phyloP scores from a whole-genome alignment of 345 rosid species.

The Triadica sebifera region DNA sequence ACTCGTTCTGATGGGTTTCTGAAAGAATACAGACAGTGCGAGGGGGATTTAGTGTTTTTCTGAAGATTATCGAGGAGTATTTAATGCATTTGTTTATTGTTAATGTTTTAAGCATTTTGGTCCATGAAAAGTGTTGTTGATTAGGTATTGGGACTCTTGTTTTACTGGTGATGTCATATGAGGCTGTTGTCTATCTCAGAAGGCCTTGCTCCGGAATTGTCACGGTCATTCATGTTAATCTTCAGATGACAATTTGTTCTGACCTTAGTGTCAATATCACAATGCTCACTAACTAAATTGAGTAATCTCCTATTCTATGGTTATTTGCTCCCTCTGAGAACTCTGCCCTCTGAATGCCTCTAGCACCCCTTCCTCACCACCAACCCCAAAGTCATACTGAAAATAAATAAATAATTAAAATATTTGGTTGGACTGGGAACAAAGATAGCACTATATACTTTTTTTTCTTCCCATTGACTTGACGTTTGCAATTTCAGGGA shows the following conservation, averaged over 20 bases:
- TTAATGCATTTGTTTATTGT: too few species aligned
- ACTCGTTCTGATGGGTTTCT: neutral
- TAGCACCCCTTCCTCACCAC: neutral
- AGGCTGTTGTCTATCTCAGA: neutral
- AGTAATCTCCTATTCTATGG: neutral
- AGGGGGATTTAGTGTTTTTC: neutral
- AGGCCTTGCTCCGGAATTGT: neutral
- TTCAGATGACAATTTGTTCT: neutral
- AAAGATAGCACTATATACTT: neutral
- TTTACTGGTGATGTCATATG: neutral
- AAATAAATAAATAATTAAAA: neutral
- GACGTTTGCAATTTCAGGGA: conserved; percentile 44
- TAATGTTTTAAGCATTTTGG: neutral
- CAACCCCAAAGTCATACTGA: neutral
- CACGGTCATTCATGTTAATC: neutral
- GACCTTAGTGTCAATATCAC: too few species aligned
- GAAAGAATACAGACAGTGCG: neutral
- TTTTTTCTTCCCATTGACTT: neutral
- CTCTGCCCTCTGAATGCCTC: neutral
- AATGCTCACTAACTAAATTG: too few species aligned
- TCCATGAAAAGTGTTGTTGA: neutral
- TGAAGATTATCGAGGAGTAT: too few species aligned
- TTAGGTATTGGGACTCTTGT: neutral
- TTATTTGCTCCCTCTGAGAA: neutral
- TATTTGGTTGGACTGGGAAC: neutral